phyloP scores from a whole-genome alignment of 768 basidiomycete species.

The Pisolithus sp. region DNA sequence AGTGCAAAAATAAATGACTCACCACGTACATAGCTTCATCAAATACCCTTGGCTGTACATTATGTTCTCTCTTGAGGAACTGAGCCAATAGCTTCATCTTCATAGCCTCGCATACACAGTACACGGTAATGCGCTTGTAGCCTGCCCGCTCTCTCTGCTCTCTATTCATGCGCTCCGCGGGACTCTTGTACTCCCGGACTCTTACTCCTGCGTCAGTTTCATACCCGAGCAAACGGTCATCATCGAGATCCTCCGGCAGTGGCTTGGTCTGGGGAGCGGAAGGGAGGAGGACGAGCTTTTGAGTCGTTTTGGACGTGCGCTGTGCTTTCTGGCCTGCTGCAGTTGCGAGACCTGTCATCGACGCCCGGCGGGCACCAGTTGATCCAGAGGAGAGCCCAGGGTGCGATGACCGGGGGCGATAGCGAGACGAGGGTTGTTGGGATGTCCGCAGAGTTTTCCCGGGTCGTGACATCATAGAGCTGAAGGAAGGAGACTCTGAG shows the following conservation, averaged over 20 bases:
- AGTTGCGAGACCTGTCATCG: constrained; percentile 26
- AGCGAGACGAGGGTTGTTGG: constrained; percentile 3
- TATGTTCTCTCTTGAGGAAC: constrained; percentile 91
- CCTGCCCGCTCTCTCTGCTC: constrained; percentile 76
- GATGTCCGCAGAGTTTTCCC: background rate
- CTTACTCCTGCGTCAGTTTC: constrained; percentile 52
- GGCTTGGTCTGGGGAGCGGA: constrained; percentile 10
- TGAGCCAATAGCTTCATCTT: constrained; percentile 78
- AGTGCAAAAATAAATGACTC: constrained; percentile 26
- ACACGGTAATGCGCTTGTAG: constrained; percentile 79
- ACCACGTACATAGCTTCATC: constrained; percentile 94
- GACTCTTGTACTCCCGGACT: constrained; percentile 72
- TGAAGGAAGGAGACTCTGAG: too few relatives aligned
- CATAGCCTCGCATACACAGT: constrained; percentile 81
- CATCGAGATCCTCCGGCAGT: constrained; percentile 32
- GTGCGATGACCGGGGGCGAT: constrained; percentile 4
- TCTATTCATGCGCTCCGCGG: constrained; percentile 86
- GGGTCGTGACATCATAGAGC: too few relatives aligned
- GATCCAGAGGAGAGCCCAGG: background rate
- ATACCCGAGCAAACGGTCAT: constrained; percentile 43
- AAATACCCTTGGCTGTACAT: constrained; percentile 77
- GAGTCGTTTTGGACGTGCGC: constrained; percentile 85
- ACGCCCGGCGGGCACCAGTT: constrained; percentile 22
- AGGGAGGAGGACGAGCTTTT: constrained; percentile 76
- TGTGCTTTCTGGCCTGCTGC: constrained; percentile 43